Conservation (phyloP, 495 filamentous ascomycete species). For the Aspergillus mulundensis region DNA sequence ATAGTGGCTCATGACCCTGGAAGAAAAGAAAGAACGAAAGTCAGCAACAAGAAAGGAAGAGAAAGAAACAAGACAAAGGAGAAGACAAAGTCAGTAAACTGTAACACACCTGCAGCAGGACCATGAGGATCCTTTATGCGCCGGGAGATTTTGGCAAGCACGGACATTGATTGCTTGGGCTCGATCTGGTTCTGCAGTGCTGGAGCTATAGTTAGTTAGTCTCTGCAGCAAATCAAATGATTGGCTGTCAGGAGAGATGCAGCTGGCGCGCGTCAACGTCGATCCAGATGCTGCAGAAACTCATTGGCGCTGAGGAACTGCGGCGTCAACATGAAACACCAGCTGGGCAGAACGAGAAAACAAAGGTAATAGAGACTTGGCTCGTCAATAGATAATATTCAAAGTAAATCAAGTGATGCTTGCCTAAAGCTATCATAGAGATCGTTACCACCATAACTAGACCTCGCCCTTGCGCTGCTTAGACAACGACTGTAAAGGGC, state of each 20-base stretch:
- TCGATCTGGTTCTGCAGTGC: neutral
- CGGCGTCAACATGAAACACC: conserved; percentile 8
- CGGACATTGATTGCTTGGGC: conserved; percentile 1
- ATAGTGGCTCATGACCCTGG: neutral
- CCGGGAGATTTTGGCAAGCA: neutral
- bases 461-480: neutral
- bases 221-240: neutral
- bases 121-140: neutral
- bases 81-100: neutral
- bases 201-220: neutral
- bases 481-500: conserved; percentile 50
- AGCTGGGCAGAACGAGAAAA: conserved; percentile 1
- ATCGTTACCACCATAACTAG: neutral
- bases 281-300: conserved; percentile 1
- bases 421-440: neutral
- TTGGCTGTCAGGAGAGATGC: conserved; percentile 8
- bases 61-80: conserved; percentile 2
- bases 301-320: neutral
- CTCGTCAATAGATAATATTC: neutral
- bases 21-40: neutral
- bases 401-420: neutral
- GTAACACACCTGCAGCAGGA: neutral
- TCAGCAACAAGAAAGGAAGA: neutral
- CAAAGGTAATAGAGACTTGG: neutral
- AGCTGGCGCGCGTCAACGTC: conserved; percentile 13